These are phyloP conservation scores for Hypoxylon fuscum DNA, from an alignment of 495 filamentous ascomycete species.

Conservation along the genomic window DNA sequence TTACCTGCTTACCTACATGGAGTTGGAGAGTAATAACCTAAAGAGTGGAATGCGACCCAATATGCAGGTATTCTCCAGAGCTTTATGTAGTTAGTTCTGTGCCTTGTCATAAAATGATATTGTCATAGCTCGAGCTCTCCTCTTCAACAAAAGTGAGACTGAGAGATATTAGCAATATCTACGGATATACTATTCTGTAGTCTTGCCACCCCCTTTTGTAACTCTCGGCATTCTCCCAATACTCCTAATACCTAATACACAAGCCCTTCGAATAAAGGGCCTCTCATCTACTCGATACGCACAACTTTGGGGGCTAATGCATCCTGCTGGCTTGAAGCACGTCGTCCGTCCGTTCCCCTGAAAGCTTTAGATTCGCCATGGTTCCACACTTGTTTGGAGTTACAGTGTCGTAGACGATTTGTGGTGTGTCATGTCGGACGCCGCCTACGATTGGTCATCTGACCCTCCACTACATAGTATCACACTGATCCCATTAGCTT, in stretches of 20 bases:
- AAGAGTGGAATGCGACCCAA: conserved; percentile 8
- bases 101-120: no score
- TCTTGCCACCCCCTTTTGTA: conserved; percentile 26
- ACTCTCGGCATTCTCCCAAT: background rate
- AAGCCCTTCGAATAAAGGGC: no score
- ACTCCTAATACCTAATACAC: no score
- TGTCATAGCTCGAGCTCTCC: background rate
- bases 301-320: conserved; percentile 21
- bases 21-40: conserved; percentile 1
- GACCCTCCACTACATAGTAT: no score
- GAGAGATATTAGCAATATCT: no score
- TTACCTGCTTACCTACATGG: background rate
- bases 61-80: background rate
- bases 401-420: background rate
- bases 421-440: conserved; percentile 2
- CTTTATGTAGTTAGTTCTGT: no score
- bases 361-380: background rate
- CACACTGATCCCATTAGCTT: background rate
- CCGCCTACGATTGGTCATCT: background rate
- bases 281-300: conserved; percentile 22
- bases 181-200: no score
- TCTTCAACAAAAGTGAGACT: no score
- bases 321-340: conserved; percentile 29
- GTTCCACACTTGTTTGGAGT: conserved; percentile 5
- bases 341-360: background rate